Base-by-base conservation (phyloP, 2,329 filamentous ascomycete genomes). In the Fusarium tanahbumbuense region DNA sequence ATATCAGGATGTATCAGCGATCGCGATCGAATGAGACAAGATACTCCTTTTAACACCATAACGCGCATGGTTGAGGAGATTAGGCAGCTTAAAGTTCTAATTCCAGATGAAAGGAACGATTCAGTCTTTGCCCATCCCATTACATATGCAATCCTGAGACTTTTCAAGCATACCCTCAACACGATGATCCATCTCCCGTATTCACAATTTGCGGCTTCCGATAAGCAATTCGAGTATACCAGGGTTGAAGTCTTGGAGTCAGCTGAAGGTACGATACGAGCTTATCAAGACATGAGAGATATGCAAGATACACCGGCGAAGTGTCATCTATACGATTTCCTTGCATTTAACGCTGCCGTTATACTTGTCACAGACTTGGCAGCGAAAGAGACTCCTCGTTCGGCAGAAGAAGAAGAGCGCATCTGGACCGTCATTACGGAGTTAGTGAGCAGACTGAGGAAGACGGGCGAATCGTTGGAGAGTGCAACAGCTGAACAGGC, bases 291-390 rank as follows among this genome's bases (percentile, higher is more conserved):
- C 13, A 64, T 68, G 20, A 41, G 64, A 10, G 41, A 54, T 15
- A 74, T 79, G 8, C 79, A 81, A 49, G 54, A 54, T 18, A 48
- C 30, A 7, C 56, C 60, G 9, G 32, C 59, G 11, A 67, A 52
- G 12, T 84, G 83, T 74, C 84, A 84, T 46, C 67, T 84, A 37
- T 76, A 83, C 48, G 84, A 86, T 63, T 86, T 86, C 52, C 76
- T 82, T 54, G 80, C 79, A 4, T 86, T 86, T 64, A 84, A 78
- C 2, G 79, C 81, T 6, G 79, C 82, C 16, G 79, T 85, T 69
- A 75, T 85, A 2, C 67, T 86, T 7, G 71, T 82, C 5, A 73
- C 84, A 34, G 81, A 84, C 55, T 67, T 84, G 16, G 74, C 83
- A 34, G 49, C 37, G 6, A 20, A 42, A 23, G 28, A n/a, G 7